A percentile compares a stretch with the other conserved stretches of the same genome.
phyloP scores from a whole-genome alignment of 1,284 basidiomycete genomes.

The Pisolithus thermaeus region DNA sequence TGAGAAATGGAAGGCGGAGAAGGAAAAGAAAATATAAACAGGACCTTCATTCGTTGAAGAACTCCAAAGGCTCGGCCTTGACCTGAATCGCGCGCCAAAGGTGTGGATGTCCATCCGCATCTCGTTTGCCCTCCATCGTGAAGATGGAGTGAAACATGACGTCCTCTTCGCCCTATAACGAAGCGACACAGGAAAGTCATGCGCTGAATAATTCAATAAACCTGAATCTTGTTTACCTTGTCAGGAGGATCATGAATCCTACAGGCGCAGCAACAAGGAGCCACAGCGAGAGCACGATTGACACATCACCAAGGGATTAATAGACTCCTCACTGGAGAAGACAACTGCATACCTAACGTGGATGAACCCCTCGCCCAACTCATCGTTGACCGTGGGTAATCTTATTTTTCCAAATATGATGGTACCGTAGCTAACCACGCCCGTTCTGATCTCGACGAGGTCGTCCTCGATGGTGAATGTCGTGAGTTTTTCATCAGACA shows the following conservation, averaged over 20 bases:
- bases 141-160: constrained; percentile 67
- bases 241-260: constrained; percentile 61
- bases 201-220: constrained; percentile 1
- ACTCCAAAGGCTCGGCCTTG: constrained; percentile 52
- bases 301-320: constrained; percentile 4
- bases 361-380: constrained; percentile 57
- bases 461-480: constrained; percentile 52
- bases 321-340: not conserved
- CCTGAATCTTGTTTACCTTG: constrained; percentile 37
- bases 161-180: constrained; percentile 52
- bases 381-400: constrained; percentile 59
- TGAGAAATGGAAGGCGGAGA: not conserved
- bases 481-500: constrained; percentile 48
- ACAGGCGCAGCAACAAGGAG: not conserved
- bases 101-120: constrained; percentile 47
- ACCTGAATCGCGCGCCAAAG: constrained; percentile 63
- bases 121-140: constrained; percentile 54
- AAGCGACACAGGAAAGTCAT: constrained; percentile 9
- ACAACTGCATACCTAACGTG: constrained; percentile 57
- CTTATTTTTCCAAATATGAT: constrained; percentile 73
- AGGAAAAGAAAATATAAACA: not conserved
- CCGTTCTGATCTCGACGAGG: constrained; percentile 50
- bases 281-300: not conserved
- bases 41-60: constrained; percentile 47
- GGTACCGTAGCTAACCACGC: constrained; percentile 53